Evolutionary conservation across 1,284 basidiomycete genomes (phyloP), one percentile per base, ranked within the genome.

Genomic region (Microbotryum intermedium): DNA sequence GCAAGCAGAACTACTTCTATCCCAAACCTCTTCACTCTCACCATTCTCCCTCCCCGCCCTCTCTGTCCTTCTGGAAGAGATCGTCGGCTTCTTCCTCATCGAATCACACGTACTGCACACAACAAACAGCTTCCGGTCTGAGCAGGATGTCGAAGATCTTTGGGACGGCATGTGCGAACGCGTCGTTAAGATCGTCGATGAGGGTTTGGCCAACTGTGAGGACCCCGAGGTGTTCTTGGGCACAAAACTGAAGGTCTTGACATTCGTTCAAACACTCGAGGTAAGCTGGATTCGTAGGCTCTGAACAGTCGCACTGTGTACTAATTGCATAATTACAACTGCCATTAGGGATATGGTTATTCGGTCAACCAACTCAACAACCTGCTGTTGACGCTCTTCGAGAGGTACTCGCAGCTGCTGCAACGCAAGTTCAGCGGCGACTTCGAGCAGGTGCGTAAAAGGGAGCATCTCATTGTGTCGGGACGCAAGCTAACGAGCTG

Each of bases 61-160:
- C 7, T 74, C 76, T 0, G 62, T 82, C 26, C 78, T 95, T 21
- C 86, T 89, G 45, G 86, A 97, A 75, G 90, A 97, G 75, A 90
- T 97, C 63, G 88, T 93, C n/a, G 95, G 95, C 0, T 99, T 97
- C 77, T 98, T 99, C 77, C 90, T 98, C 61, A 87, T 98, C 65
- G 95, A 99, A 75, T 85, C 84, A 6, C 87, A 97, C 72, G 93
- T 99, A 0, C 81, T 97, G 6, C 83, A 86, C 67, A 91, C 90
- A 0, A 90, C 91, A 7, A 76, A 76, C 4, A 73, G 76, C 23
- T 98, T 98, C 77, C 83, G 95, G 16, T 88, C 88, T 18, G 84
- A 88, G 69, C 80, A 84, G 42, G 92, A 98, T 67, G 87, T 98
- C 1, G 93, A 98, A 68, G 91, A 95, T 67, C 81, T 99, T 7